Percentiles rank a stretch among this genome's conserved stretches.
phyloP scores from a whole-genome alignment of 257 asterid species.

The Solanum pinnatisectum region DNA sequence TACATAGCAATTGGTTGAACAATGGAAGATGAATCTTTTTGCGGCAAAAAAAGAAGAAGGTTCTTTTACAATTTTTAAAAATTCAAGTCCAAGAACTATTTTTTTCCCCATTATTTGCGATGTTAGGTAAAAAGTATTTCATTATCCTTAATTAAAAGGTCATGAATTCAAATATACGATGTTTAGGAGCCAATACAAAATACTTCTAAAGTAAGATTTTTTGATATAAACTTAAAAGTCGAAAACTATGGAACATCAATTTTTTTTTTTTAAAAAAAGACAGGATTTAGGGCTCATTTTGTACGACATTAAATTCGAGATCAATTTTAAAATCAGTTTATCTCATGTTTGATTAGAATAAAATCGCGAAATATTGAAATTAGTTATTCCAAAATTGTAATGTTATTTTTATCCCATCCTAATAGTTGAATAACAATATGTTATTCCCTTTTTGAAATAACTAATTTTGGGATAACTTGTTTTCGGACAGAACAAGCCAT shows the following conservation, averaged over 20 bases:
- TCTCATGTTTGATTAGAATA: too few species aligned
- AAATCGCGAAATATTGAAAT: too few species aligned
- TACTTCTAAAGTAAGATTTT: not conserved
- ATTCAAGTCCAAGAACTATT: not conserved
- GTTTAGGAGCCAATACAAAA: not conserved
- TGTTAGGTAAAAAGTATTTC: not conserved
- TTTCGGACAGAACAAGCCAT: rapidly evolving
- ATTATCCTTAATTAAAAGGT: not conserved
- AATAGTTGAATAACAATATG: too few species aligned
- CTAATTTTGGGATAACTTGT: not conserved
- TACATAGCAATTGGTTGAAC: not conserved
- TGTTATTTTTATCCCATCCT: too few species aligned
- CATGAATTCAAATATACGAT: not conserved
- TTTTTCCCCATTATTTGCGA: not conserved
- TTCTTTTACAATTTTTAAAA: too few species aligned
- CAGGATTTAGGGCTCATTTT: not conserved
- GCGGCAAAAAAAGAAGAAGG: not conserved
- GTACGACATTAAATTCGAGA: too few species aligned
- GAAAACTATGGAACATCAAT: not conserved
- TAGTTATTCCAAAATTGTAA: too few species aligned
- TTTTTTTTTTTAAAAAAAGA: too few species aligned
- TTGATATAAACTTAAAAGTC: not conserved
- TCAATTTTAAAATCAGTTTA: too few species aligned
- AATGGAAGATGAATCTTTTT: not conserved
- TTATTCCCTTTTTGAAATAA: too few species aligned